Base-by-base conservation (phyloP, 2,329 filamentous ascomycete genomes). In the Lecanicillium sp. region DNA sequence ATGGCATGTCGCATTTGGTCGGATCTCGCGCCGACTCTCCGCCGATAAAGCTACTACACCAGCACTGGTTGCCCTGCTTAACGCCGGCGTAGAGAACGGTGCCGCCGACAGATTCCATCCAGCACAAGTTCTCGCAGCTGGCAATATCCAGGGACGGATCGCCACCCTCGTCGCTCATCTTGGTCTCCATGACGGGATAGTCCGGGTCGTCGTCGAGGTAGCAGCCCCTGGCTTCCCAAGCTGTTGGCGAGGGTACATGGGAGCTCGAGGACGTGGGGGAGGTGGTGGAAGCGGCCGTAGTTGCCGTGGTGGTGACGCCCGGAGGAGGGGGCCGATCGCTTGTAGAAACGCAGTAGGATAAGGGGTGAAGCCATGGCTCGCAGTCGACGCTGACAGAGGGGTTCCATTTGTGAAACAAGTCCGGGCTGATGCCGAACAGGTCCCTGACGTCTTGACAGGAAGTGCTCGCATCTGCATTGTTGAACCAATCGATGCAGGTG, bases 161-260 rank as follows among this genome's bases (percentile, higher is more conserved):
- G 35, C 38, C 42, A 16, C 29, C 40, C 13, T 42, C 17, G 14
- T 43, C 35, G 37, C 46, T 50, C 19, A 65, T 53, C 50, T 33
- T 53, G 37, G 48, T 52, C 50, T 52, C 49, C 49, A 54, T 45
- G 53, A 41, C 43, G 48, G 41, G 54, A 40, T 42, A 46, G 47
- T 38, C 44, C 1, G 51, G 42, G 25, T 33, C 20, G 52, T 53
- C 17, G 40, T 67, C 61, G 22, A 52, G 55, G 43, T 63, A 66
- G 42, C 63, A 67, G 33, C 63, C 63, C 35, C 56, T 42, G 16
- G 56, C 42, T 11, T 32, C 36, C 48, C 45, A 50, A 18, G 41
- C 35, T 7, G 43, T 47, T 11, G 45, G 44, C 9, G 48, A 49
- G 8, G 49, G 49, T 9, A 33, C 30, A 0, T 34, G 35, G 3